Evolutionary conservation across 2,329 filamentous ascomycete genomes (phyloP).

Genomic region (Aspergillus sojae): DNA sequence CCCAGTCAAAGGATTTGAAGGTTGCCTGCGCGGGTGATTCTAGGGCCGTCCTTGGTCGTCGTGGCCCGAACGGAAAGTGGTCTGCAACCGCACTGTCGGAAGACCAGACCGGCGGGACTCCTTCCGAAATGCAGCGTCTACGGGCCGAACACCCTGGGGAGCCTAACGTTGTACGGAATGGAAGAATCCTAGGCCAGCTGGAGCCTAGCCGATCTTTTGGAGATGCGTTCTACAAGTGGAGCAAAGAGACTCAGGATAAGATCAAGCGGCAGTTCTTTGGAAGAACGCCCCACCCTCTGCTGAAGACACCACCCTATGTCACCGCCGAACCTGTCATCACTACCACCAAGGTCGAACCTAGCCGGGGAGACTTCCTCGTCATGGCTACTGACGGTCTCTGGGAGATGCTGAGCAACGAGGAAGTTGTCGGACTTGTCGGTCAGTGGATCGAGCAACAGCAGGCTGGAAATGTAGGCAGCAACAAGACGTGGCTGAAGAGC

Average conservation of each 20-base stretch:
- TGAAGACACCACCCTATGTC: slow-evolving; percentile 94
- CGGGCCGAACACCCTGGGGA: slow-evolving; percentile 87
- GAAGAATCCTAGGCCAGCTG: slow-evolving; percentile 85
- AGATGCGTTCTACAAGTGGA: slow-evolving; percentile 97
- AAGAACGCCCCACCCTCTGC: slow-evolving; percentile 70
- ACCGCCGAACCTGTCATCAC: slow-evolving; percentile 95
- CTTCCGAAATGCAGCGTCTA: slow-evolving; percentile 79
- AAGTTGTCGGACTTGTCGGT: slow-evolving; percentile 93
- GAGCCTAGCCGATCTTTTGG: slow-evolving; percentile 95
- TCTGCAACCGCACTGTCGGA: slow-evolving; percentile 84
- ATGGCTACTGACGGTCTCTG: slow-evolving; percentile 96
- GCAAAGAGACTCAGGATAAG: slow-evolving; percentile 76
- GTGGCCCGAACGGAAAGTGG: slow-evolving; percentile 82
- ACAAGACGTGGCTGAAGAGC: slow-evolving; percentile 68
- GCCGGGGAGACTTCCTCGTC: slow-evolving; percentile 91
- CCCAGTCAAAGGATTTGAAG: slow-evolving; percentile 79
- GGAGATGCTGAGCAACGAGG: slow-evolving; percentile 99
- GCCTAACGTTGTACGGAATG: slow-evolving; percentile 82
- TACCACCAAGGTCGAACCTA: slow-evolving; percentile 85
- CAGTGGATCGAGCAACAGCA: slow-evolving; percentile 89
- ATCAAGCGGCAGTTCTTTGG: slow-evolving; percentile 88
- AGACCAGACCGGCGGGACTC: slow-evolving; percentile 90
- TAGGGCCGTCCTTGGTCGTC: slow-evolving; percentile 86
- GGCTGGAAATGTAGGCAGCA: slow-evolving; percentile 39
- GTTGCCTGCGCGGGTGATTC: slow-evolving; percentile 96